Conservation (phyloP, 805 yeast genomes). For the baker's yeast (Saccharomyces cerevisiae) region DNA sequence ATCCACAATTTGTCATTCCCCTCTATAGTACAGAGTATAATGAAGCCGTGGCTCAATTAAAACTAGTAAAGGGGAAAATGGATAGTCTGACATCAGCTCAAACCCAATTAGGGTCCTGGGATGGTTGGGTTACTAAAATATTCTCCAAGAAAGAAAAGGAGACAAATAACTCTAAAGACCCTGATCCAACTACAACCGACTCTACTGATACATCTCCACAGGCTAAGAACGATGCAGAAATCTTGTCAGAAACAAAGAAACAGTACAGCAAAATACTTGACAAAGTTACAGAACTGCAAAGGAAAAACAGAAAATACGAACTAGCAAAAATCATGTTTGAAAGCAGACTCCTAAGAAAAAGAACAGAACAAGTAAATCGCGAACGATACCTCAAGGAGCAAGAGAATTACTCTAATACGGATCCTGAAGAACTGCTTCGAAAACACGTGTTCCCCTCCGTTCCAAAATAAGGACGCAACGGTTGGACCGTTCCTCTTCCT, state of each 20-base stretch:
- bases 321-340: slow-evolving; percentile 19
- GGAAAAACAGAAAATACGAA: slow-evolving; percentile 13
- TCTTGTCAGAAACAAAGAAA: slow-evolving; percentile 2
- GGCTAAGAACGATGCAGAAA: not conserved
- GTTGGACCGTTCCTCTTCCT: not conserved
- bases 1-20: slow-evolving; percentile 27
- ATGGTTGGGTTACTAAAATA: slow-evolving; percentile 27
- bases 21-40: slow-evolving; percentile 19
- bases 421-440: slow-evolving; percentile 19
- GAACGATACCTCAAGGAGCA: slow-evolving; percentile 11
- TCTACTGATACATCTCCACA: slow-evolving; percentile 1
- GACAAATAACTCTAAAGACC: not conserved
- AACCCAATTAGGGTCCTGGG: slow-evolving; percentile 21
- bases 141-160: slow-evolving; percentile 13
- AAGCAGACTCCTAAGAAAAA: slow-evolving; percentile 15
- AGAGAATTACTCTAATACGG: slow-evolving; percentile 24
- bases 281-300: slow-evolving; percentile 12
- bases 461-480: slow-evolving; percentile 10
- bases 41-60: slow-evolving; percentile 10
- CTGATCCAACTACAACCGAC: not conserved
- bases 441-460: slow-evolving; percentile 23
- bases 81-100: slow-evolving; percentile 3
- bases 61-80: slow-evolving; percentile 13
- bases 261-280: slow-evolving; percentile 17
- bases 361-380: slow-evolving; percentile 1